phyloP scores from a whole-genome alignment of 805 yeast genomes.

The Metschnikowia dekortorum region DNA sequence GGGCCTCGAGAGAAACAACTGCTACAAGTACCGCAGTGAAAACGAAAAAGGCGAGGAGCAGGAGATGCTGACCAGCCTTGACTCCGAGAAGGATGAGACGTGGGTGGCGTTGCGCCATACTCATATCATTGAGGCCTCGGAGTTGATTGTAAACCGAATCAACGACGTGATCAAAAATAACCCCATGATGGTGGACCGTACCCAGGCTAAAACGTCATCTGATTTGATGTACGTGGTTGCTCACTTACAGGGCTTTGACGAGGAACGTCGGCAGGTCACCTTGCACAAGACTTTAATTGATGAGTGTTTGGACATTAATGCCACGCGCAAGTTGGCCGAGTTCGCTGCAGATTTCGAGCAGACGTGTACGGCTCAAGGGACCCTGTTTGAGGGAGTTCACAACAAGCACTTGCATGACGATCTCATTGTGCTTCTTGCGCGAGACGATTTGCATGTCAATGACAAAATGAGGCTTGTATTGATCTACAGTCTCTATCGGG shows the following conservation, averaged over 20 bases:
- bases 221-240: conserved; percentile 76
- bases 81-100: conserved; percentile 61
- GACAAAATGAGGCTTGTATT: conserved; percentile 75
- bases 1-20: conserved; percentile 37
- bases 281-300: conserved; percentile 60
- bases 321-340: conserved; percentile 56
- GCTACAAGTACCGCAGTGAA: conserved; percentile 51
- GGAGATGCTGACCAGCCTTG: conserved; percentile 37
- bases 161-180: conserved; percentile 66
- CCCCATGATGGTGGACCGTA: conserved; percentile 68
- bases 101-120: conserved; percentile 70
- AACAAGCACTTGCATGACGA: conserved; percentile 57
- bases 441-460: conserved; percentile 45
- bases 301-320: conserved; percentile 58
- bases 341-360: conserved; percentile 82
- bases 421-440: conserved; percentile 50
- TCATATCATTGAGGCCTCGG: conserved; percentile 73
- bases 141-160: conserved; percentile 52
- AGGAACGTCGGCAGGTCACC: conserved; percentile 56
- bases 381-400: conserved; percentile 61
- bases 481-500: conserved; percentile 73
- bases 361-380: conserved; percentile 68
- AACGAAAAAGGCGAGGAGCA: conserved; percentile 43
- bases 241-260: conserved; percentile 61
- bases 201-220: conserved; percentile 58